Evolutionary conservation across 2,329 filamentous ascomycete genomes (phyloP).

Genomic region (Knoxdaviesia proteae): DNA sequence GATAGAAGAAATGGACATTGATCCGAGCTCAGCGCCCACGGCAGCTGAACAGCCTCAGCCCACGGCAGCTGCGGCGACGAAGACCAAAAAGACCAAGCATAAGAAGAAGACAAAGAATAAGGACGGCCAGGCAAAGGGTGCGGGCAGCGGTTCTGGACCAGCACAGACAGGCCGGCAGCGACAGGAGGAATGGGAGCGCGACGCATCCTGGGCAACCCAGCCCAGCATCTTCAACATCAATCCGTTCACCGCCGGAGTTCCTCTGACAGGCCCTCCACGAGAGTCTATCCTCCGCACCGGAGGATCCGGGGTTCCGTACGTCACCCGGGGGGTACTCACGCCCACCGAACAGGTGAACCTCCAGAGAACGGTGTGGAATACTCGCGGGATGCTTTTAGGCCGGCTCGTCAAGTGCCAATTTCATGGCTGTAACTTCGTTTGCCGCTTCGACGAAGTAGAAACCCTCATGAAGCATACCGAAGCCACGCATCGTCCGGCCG

Average conservation of each 20-base stretch:
- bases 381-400: not conserved
- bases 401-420: slow-evolving; percentile 16
- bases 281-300: slow-evolving; percentile 15
- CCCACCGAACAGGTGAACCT: slow-evolving; percentile 16
- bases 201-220: slow-evolving; percentile 8
- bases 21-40: not conserved
- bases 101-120: not conserved
- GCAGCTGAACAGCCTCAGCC: too few relatives aligned
- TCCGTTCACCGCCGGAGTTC: slow-evolving; percentile 12
- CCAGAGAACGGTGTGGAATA: slow-evolving; percentile 7
- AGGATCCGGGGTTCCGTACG: slow-evolving; percentile 11
- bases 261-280: slow-evolving; percentile 15
- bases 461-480: slow-evolving; percentile 14
- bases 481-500: slow-evolving; percentile 10
- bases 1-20: not conserved
- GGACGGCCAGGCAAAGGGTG: not conserved
- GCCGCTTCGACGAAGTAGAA: slow-evolving; percentile 9
- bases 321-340: slow-evolving; percentile 17
- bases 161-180: too few relatives aligned
- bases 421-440: slow-evolving; percentile 12
- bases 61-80: too few relatives aligned
- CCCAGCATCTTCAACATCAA: slow-evolving; percentile 11
- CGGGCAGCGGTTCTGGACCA: not conserved
- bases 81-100: not conserved
- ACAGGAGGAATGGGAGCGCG: too few relatives aligned